phyloP scores from a whole-genome alignment of 306 rosid genomes.

The Rosa chinensis region DNA sequence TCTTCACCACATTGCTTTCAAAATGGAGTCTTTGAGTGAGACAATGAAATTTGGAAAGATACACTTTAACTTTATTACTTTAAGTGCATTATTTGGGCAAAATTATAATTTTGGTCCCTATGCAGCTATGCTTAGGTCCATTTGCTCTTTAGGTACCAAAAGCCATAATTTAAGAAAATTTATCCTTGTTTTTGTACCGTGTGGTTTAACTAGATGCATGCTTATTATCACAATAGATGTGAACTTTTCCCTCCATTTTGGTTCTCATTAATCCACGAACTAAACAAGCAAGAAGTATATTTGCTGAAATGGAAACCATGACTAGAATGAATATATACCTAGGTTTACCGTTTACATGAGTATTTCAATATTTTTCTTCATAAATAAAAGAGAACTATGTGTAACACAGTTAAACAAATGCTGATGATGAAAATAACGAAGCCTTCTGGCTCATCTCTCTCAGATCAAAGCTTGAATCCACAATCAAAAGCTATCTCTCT shows the following conservation, averaged over 20 bases:
- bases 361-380: not conserved
- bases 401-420: not conserved
- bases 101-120: not conserved
- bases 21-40: constrained; percentile 12
- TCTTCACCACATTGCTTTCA: not conserved
- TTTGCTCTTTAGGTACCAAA: not conserved
- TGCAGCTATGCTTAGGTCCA: not conserved
- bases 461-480: not conserved
- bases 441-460: not conserved
- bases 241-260: not conserved
- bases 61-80: not conserved
- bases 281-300: no score
- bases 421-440: not conserved
- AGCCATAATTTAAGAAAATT: not conserved
- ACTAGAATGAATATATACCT: not conserved
- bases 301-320: no score
- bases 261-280: not conserved
- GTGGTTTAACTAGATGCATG: not conserved
- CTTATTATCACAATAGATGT: not conserved
- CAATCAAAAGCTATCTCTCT: not conserved
- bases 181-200: not conserved
- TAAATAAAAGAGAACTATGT: not conserved
- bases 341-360: not conserved
- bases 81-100: not conserved
- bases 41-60: not conserved